Base-by-base conservation (phyloP, 805 yeast species). In the Saturnispora mendoncae region DNA sequence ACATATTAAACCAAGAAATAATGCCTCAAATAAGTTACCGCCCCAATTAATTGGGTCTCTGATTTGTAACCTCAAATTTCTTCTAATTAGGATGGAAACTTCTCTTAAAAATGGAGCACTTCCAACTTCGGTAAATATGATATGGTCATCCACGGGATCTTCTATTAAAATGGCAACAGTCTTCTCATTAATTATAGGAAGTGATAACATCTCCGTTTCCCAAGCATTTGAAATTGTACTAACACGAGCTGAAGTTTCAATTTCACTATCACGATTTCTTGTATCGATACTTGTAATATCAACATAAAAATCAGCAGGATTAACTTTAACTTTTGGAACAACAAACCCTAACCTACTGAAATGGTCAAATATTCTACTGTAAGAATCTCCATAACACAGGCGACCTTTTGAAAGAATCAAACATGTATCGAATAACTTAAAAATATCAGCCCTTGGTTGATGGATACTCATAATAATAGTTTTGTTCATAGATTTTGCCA, bases 401-500 rank as follows among this genome's bases (percentile, higher is more conserved):
- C 65, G 54, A 1, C 88, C 86, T 29, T 80, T 76, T 0, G 88
- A 76, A 32, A 86, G 59, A 3, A 85, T 65, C 45, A 85, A 72
- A 3, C 85, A 62, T 37, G 73, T 68, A 54, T 86, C 94, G 44
- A 85, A 76, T 19, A 80, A 57, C 42, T 69, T 69, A 30, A 83
- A 67, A 36, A 85, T 83, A 56, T 85, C 94, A 0, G 81, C 73
- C 30, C 95, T 61, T 0, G 95, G 95, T 57, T 85, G 95, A 55
- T 85, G 95, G 31, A 85, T 80, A 38, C 87, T 79, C 58, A 84
- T 64, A 3, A 85, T 68, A 19, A 86, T 69, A 0, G 92, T 81
- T 43, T 85, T 74, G 0, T 90, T 88, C 17, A 55, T 42, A 12
- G 62, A 58, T 33, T 55, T 55, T 0, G 84, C 77, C 27, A 80